Conservation (phyloP, 805 yeast species). For the Barnettozyma sp. region DNA sequence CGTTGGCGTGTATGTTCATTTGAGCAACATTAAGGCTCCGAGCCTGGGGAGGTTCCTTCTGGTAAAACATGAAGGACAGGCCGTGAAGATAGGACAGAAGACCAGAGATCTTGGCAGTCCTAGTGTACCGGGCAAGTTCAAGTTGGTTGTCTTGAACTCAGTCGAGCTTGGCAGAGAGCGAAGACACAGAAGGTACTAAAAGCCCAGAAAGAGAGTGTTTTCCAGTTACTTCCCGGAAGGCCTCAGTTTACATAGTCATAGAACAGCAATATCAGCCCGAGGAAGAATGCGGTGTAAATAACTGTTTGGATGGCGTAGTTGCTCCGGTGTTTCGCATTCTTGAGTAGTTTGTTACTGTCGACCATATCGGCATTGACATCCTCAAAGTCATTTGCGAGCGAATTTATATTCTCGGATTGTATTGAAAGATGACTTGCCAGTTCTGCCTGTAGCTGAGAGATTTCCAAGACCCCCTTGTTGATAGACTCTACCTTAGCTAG, state of each 20-base stretch:
- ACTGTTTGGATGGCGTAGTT: slow-evolving; percentile 54
- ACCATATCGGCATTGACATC: slow-evolving; percentile 57
- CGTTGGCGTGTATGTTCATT: background rate
- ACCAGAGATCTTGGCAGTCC: slow-evolving; percentile 44
- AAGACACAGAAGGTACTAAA: background rate
- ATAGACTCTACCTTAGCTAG: slow-evolving; percentile 52
- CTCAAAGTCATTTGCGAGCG: slow-evolving; percentile 59
- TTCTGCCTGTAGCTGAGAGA: slow-evolving; percentile 68
- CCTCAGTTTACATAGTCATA: slow-evolving; percentile 44
- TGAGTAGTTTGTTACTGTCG: slow-evolving; percentile 65
- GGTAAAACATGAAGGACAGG: background rate
- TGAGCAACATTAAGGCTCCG: background rate
- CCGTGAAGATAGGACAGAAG: background rate
- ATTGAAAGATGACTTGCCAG: slow-evolving; percentile 62
- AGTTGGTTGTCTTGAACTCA: slow-evolving; percentile 58
- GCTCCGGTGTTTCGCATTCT: slow-evolving; percentile 60
- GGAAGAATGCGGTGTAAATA: slow-evolving; percentile 44
- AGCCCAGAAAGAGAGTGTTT: too few relatives aligned
- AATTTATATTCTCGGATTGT: slow-evolving; percentile 65
- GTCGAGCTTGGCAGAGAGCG: slow-evolving; percentile 34
- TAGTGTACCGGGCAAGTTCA: slow-evolving; percentile 57
- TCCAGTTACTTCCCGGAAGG: too few relatives aligned
- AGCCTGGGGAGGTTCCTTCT: background rate
- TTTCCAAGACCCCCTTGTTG: slow-evolving; percentile 60
- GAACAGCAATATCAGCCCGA: slow-evolving; percentile 51